Base-by-base conservation (phyloP, 345 rosid genomes). In the Draba incana region DNA sequence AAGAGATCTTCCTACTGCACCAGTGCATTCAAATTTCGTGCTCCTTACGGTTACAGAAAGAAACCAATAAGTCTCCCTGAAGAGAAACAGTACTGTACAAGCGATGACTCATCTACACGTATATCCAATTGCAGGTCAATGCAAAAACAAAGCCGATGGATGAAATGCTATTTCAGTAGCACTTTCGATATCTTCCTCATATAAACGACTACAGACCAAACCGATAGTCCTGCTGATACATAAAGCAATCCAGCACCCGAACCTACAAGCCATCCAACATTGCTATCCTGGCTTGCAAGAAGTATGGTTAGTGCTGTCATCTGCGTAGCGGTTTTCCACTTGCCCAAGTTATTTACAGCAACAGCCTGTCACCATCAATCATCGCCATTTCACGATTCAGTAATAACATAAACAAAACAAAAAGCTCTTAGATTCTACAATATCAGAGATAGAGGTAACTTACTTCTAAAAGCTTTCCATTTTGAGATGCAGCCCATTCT, bases 401-500 rank as follows among this genome's bases (percentile, higher is more conserved):
- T 14, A 55, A 48, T 64, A 68, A 41, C 4, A 38, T 4, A 39
- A 46, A 46, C 24, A 7, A 49, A 16, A 23, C 5, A 35, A 6
- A 27, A 12, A 28, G 23, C 57, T 51, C 50, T n/a, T 50, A 57
- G 11, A 8, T 14, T 16, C 16, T 25, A 31, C 13, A 50, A 15
- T 43, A 66, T 12, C n/a, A 52, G 44, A 74, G 31, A 72, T 12
- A 16, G 9, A 30, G 50, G 48, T 54, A 41, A 43, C 70, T 82
- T 69, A 89, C 99, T 92, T 91, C 97, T 73, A 81, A 77, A 69
- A 94, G 92, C 82, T 83, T 86, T 48, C 81, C 63, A 75, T 87
- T 82, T 81, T 91, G 95, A 54, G 99, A 94, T 57, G 99, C 99
- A 75, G 99, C 99, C 99, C 99, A 94, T 81, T 94, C 99, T 75